These are phyloP conservation scores for Nothophytophthora sp. DNA, from an alignment of 352 stramenopile species.

Conservation along the genomic window DNA sequence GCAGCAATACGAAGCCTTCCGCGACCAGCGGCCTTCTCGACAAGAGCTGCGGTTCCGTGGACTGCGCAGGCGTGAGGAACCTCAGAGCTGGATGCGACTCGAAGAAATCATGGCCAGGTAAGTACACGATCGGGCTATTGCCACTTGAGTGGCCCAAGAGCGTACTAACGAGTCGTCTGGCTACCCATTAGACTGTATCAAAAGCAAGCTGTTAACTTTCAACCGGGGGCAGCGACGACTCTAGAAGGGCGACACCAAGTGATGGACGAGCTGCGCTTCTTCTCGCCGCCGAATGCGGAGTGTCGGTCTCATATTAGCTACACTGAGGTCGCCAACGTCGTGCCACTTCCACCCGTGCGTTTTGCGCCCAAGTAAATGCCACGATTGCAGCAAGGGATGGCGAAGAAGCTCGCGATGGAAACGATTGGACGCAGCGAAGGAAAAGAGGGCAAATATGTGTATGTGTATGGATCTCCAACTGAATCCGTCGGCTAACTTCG, in stretches of 20 bases:
- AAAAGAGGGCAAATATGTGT: constrained; percentile 4
- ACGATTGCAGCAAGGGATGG: no score
- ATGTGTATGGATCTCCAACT: constrained; percentile 4
- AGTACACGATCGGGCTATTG: background rate
- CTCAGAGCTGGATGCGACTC: constrained; percentile 11
- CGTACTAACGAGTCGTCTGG: no score
- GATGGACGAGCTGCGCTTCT: constrained; percentile 37
- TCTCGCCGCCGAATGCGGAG: constrained; percentile 20
- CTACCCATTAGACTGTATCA: constrained; percentile 17
- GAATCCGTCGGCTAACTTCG: constrained; percentile 4
- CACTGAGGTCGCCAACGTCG: constrained; percentile 20
- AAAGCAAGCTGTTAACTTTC: constrained; percentile 7
- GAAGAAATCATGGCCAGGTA: constrained; percentile 33
- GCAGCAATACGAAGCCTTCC: constrained; percentile 3
- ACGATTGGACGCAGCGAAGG: background rate
- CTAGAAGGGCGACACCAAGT: constrained; percentile 15
- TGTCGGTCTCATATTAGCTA: constrained; percentile 36
- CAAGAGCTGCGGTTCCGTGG: background rate
- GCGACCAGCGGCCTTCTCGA: background rate
- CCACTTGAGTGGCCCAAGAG: no score
- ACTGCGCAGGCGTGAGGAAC: background rate
- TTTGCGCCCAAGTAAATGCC: background rate
- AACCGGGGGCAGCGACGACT: constrained; percentile 1
- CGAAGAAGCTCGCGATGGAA: background rate
- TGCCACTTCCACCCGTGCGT: constrained; percentile 20